A percentile compares a stretch with the other conserved stretches of the same genome.
These are phyloP conservation scores for Spencermartinsiella ligniputridi DNA, from an alignment of 1,139 yeast genomes.

Conservation along the genomic window DNA sequence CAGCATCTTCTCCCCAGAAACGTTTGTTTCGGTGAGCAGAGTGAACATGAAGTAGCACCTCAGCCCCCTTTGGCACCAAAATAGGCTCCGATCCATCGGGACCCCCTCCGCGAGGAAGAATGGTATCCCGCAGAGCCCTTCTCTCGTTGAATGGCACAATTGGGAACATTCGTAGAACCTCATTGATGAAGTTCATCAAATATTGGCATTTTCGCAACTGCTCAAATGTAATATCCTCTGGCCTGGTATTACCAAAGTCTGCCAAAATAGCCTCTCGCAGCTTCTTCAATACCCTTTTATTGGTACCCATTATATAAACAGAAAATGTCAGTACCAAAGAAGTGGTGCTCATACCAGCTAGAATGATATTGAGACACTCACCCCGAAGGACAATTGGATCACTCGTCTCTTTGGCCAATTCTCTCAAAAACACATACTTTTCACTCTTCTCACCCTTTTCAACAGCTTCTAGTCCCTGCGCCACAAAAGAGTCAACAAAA, in stretches of 20 bases:
- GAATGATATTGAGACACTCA: slow-evolving; percentile 47
- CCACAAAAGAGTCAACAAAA: slow-evolving; percentile 34
- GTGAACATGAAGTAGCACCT: slow-evolving; percentile 43
- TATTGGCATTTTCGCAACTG: slow-evolving; percentile 47
- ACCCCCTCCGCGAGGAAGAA: slow-evolving; percentile 53
- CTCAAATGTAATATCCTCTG: slow-evolving; percentile 39
- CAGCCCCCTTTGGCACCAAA: slow-evolving; percentile 45
- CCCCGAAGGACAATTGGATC: slow-evolving; percentile 47
- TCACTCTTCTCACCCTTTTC: slow-evolving; percentile 13
- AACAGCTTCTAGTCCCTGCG: slow-evolving; percentile 23
- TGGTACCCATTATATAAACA: slow-evolving; percentile 44
- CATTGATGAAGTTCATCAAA: slow-evolving; percentile 46
- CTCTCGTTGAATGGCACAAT: slow-evolving; percentile 52
- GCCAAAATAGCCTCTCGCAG: slow-evolving; percentile 39
- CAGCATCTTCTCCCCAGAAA: slow-evolving; percentile 48
- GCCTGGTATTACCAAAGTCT: slow-evolving; percentile 24
- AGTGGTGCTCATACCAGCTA: slow-evolving; percentile 58
- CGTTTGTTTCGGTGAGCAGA: slow-evolving; percentile 45
- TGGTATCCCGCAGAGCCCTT: slow-evolving; percentile 42
- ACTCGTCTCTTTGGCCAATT: slow-evolving; percentile 47
- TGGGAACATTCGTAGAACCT: slow-evolving; percentile 51
- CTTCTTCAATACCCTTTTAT: slow-evolving; percentile 39
- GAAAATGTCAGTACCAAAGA: slow-evolving; percentile 49
- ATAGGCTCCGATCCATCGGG: slow-evolving; percentile 41
- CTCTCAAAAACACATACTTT: slow-evolving; percentile 44